phyloP scores from a whole-genome alignment of 345 rosid species.

The Dimocarpus longan region DNA sequence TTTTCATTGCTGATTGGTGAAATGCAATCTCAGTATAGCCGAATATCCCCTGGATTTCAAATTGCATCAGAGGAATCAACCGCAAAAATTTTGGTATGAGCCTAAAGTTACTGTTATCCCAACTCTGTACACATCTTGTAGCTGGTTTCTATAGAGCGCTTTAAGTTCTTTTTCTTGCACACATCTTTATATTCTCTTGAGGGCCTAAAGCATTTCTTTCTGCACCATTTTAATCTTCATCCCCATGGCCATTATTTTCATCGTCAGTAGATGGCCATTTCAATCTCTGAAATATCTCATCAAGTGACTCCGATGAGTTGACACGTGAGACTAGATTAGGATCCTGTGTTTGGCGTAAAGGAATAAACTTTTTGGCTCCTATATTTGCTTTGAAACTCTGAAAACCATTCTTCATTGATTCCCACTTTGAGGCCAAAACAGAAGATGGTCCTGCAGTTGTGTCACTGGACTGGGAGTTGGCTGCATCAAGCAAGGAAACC shows the following conservation, averaged over 20 bases:
- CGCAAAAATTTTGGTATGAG: neutral
- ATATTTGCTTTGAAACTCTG: conserved; percentile 85
- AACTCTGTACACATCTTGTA: conserved; percentile 31
- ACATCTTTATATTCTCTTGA: conserved; percentile 31
- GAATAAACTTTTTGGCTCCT: conserved; percentile 67
- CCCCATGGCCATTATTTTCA: conserved; percentile 39
- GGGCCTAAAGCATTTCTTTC: conserved; percentile 29
- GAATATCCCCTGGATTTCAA: conserved; percentile 16
- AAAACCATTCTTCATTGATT: conserved; percentile 81
- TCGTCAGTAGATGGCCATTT: conserved; percentile 62
- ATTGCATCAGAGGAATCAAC: conserved; percentile 8
- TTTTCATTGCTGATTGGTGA: conserved; percentile 8
- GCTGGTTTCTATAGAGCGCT: conserved; percentile 19
- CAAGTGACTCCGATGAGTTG: conserved; percentile 65
- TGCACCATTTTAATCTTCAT: conserved; percentile 26
- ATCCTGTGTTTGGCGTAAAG: conserved; percentile 61
- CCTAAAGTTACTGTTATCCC: neutral
- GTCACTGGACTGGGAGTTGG: conserved; percentile 31
- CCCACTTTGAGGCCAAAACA: conserved; percentile 72
- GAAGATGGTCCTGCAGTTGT: conserved; percentile 46
- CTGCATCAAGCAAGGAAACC: conserved; percentile 73
- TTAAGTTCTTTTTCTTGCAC: neutral
- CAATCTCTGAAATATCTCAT: conserved; percentile 89
- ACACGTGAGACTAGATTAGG: conserved; percentile 30
- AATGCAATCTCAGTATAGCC: neutral